Percentiles rank a stretch among this genome's conserved stretches.
Conservation (phyloP, 164 flowering plant genomes). For the Berberis thunbergii region DNA sequence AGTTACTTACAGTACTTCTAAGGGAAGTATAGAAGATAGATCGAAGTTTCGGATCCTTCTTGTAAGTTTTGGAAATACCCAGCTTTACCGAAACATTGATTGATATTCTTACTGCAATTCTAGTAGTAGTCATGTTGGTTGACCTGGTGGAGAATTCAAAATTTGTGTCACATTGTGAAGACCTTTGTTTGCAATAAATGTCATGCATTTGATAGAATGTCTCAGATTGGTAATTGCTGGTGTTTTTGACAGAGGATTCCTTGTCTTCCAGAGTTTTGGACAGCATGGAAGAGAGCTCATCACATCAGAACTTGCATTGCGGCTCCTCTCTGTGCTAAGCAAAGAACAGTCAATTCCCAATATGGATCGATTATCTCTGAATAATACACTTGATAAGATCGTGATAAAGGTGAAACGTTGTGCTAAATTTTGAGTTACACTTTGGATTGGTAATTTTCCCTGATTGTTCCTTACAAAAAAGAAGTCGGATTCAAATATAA, state of each 20-base stretch:
- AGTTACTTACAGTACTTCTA: conserved; percentile 55
- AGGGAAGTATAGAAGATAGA: conserved; percentile 35
- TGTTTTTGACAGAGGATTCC: conserved; percentile 95
- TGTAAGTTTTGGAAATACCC: conserved; percentile 39
- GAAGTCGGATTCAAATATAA: not conserved
- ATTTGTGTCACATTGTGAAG: not conserved
- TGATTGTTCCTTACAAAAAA: conserved; percentile 1
- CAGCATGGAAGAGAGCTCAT: conserved; percentile 99
- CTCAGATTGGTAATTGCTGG: conserved; percentile 62
- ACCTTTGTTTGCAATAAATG: not conserved
- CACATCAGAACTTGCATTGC: conserved; percentile 84
- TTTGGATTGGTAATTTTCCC: not conserved
- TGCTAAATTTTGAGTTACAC: not conserved
- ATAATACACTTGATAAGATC: conserved; percentile 53
- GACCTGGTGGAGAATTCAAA: not conserved
- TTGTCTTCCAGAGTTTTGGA: conserved; percentile 99
- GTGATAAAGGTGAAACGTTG: conserved; percentile 57
- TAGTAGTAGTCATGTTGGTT: conserved; percentile 1
- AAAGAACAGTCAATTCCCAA: conserved; percentile 58
- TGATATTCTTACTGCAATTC: not conserved
- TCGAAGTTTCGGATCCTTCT: conserved; percentile 84
- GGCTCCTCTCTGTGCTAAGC: conserved; percentile 66
- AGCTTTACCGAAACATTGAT: not conserved
- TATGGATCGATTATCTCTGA: conserved; percentile 32
- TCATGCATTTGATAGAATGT: conserved; percentile 20